These are phyloP conservation scores for Solanum hybrid DNA, from an alignment of 305 asterid species.

Conservation along the genomic window DNA sequence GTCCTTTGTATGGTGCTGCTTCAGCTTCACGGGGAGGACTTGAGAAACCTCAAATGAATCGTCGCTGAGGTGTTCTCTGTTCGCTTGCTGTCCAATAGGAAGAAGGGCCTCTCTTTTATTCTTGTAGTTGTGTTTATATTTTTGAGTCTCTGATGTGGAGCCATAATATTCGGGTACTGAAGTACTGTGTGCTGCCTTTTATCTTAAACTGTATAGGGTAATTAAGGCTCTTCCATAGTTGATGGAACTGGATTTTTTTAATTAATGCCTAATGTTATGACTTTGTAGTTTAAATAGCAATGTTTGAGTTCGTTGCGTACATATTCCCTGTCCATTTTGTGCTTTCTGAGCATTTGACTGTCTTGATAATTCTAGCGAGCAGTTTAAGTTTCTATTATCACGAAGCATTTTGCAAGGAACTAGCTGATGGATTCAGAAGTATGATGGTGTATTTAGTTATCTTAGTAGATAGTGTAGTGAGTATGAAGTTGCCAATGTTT, in stretches of 20 bases:
- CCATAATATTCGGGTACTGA: background rate
- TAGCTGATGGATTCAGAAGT: background rate
- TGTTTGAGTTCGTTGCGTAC: constrained; percentile 4
- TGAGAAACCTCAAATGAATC: constrained; percentile 33
- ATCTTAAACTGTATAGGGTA: constrained; percentile 14
- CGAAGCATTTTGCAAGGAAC: background rate
- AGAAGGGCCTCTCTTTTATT: constrained; percentile 19
- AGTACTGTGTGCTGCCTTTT: constrained; percentile 6
- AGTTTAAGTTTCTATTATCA: background rate
- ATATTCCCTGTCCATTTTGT: background rate
- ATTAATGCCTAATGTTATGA: constrained; percentile 1
- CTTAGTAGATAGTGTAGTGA: background rate
- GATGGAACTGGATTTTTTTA: constrained; percentile 6
- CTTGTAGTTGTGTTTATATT: constrained; percentile 17
- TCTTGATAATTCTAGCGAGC: background rate
- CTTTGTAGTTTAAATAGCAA: constrained; percentile 2
- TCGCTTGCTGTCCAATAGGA: constrained; percentile 16
- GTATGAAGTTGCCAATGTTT: background rate
- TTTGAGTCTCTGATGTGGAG: constrained; percentile 8
- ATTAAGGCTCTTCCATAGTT: constrained; percentile 7
- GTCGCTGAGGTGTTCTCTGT: constrained; percentile 24
- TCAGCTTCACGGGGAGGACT: constrained; percentile 39
- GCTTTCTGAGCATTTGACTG: background rate
- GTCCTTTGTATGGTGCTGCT: constrained; percentile 29
- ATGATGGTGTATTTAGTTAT: background rate